phyloP scores from a whole-genome alignment of 805 yeast species.

The Teunomyces cretensis region DNA sequence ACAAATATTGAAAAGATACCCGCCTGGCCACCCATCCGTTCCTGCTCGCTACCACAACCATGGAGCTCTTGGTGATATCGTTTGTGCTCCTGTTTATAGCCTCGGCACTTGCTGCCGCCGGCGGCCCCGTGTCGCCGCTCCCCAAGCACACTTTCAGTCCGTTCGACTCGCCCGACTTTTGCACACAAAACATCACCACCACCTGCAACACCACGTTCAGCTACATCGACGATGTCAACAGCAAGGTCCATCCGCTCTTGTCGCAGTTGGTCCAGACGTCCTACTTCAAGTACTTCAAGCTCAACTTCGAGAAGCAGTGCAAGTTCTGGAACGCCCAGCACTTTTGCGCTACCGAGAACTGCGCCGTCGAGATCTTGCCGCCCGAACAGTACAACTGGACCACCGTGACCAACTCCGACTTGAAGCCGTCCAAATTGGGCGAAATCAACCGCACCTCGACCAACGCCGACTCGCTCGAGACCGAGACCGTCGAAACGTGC shows the following conservation, averaged over 20 bases:
- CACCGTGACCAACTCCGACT: slow-evolving; percentile 53
- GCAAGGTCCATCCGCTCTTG: slow-evolving; percentile 47
- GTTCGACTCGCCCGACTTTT: slow-evolving; percentile 43
- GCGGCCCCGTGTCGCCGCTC: neutral
- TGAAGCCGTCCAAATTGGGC: slow-evolving; percentile 75
- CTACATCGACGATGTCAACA: slow-evolving; percentile 40
- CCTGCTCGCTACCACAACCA: neutral
- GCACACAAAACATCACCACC: slow-evolving; percentile 44
- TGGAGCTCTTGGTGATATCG: neutral
- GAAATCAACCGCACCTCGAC: slow-evolving; percentile 24
- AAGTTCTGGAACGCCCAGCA: slow-evolving; percentile 84
- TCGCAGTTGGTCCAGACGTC: slow-evolving; percentile 63
- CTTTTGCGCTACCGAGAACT: slow-evolving; percentile 80
- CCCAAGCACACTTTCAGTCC: slow-evolving; percentile 24
- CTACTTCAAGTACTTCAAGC: slow-evolving; percentile 83
- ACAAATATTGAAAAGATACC: too few relatives aligned
- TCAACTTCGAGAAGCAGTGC: slow-evolving; percentile 79
- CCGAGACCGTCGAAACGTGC: slow-evolving; percentile 26
- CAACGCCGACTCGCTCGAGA: slow-evolving; percentile 22
- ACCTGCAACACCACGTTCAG: slow-evolving; percentile 47
- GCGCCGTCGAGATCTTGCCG: slow-evolving; percentile 76
- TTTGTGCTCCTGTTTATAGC: neutral
- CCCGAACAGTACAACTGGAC: slow-evolving; percentile 70
- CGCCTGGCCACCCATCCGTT: neutral
- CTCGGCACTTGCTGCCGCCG: neutral